Percentiles rank a stretch among this genome's conserved stretches.
phyloP scores from a whole-genome alignment of 176 grass and related monocot species.

The Carex cristatella region DNA sequence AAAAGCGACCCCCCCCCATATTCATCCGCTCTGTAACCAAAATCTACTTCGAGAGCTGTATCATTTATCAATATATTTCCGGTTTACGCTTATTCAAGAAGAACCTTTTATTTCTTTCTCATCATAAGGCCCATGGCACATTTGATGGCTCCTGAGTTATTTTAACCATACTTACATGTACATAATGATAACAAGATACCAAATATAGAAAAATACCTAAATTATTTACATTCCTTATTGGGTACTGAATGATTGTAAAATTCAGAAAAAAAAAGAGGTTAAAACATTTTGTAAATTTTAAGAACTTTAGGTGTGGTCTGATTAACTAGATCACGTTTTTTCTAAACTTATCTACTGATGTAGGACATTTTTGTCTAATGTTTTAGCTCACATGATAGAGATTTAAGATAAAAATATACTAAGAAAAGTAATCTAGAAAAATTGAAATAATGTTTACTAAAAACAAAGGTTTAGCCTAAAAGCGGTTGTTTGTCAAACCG shows the following conservation, averaged over 20 bases:
- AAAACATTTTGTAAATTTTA: not conserved
- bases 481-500: not conserved
- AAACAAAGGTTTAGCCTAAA: not conserved
- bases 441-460: not conserved
- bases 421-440: not conserved
- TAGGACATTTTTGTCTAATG: not conserved
- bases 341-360: not conserved
- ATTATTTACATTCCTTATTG: not conserved
- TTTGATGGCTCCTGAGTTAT: no score
- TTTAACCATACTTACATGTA: not conserved
- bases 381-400: not conserved
- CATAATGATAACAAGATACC: not conserved
- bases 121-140: no score
- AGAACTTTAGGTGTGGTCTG: no score
- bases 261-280: not conserved
- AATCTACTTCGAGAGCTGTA: no score
- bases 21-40: no score
- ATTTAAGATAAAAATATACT: not conserved
- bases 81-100: no score
- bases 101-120: no score
- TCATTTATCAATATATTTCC: no score
- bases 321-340: not conserved
- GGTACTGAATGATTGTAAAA: not conserved
- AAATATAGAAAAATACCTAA: not conserved
- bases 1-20: no score